phyloP scores from a whole-genome alignment of 139 green algal species.

The Chlorella sp. region DNA sequence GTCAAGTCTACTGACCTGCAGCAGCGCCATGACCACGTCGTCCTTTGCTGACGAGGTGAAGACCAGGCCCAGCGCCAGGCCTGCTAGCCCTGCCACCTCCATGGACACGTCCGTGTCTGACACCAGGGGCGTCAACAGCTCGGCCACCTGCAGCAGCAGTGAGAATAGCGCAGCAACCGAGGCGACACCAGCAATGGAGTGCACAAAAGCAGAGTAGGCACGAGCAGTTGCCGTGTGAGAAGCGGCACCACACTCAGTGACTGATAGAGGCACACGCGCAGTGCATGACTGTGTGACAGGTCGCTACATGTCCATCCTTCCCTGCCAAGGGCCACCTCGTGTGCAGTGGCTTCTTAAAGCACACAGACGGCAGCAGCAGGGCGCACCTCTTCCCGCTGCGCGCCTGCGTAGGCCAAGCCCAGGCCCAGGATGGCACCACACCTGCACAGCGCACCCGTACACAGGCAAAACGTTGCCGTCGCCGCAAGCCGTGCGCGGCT shows the following conservation, averaged over 20 bases:
- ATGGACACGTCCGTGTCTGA: slow-evolving; percentile 68
- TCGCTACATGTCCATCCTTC: no score
- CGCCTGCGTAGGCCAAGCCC: slow-evolving; percentile 96
- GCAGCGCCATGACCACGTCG: slow-evolving; percentile 70
- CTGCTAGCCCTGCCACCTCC: slow-evolving; percentile 82
- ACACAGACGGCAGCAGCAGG: no score
- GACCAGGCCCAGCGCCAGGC: slow-evolving; percentile 86
- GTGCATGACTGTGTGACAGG: no score
- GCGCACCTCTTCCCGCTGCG: slow-evolving; percentile 14
- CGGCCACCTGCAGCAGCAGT: slow-evolving; percentile 2
- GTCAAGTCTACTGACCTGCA: slow-evolving; percentile 45
- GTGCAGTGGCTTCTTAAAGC: no score
- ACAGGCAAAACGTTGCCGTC: no score
- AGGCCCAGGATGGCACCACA: slow-evolving; percentile 88
- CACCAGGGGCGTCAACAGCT: slow-evolving; percentile 62
- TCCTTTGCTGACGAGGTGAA: slow-evolving; percentile 72
- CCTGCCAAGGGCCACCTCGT: no score
- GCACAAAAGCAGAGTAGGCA: no score
- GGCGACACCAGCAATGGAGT: no score
- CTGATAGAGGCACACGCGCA: no score
- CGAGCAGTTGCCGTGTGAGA: not conserved
- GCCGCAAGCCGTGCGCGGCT: no score
- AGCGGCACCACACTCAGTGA: not conserved
- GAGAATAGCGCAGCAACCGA: no score
- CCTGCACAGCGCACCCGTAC: not conserved